These are phyloP conservation scores for Daldinia decipiens DNA, from an alignment of 495 filamentous ascomycete genomes.

Conservation along the genomic window DNA sequence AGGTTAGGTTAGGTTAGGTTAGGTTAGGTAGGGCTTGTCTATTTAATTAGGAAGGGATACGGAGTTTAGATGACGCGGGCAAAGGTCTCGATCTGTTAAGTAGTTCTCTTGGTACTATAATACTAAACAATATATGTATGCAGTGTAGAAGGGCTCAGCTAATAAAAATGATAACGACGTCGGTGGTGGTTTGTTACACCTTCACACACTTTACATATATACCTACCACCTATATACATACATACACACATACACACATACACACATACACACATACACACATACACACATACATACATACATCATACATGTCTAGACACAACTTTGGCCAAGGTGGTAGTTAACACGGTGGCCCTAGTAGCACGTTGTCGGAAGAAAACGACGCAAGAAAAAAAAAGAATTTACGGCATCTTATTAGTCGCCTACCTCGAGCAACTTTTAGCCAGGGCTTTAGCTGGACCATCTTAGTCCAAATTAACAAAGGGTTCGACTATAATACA, in stretches of 20 bases:
- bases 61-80: constrained; percentile 20
- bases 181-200: constrained; percentile 11
- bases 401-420: constrained; percentile 26
- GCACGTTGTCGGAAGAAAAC: constrained; percentile 40
- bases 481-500: constrained; percentile 22
- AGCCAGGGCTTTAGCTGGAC: constrained; percentile 33
- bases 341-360: constrained; percentile 42
- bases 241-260: not conserved
- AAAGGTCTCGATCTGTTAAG: constrained; percentile 23
- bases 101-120: constrained; percentile 7
- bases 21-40: constrained; percentile 14
- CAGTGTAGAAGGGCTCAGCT: constrained; percentile 1
- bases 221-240: not conserved
- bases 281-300: not conserved
- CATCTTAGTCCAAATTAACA: constrained; percentile 20
- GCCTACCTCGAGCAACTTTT: constrained; percentile 25
- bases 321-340: constrained; percentile 33
- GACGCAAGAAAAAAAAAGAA: constrained; percentile 21
- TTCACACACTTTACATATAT: not conserved
- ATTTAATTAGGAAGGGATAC: constrained; percentile 21
- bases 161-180: constrained; percentile 6
- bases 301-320: not conserved
- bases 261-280: not conserved
- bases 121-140: not conserved
- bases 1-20: constrained; percentile 13